Evolutionary conservation across 495 filamentous ascomycete species (phyloP).

Genomic region (Penicillium steckii): DNA sequence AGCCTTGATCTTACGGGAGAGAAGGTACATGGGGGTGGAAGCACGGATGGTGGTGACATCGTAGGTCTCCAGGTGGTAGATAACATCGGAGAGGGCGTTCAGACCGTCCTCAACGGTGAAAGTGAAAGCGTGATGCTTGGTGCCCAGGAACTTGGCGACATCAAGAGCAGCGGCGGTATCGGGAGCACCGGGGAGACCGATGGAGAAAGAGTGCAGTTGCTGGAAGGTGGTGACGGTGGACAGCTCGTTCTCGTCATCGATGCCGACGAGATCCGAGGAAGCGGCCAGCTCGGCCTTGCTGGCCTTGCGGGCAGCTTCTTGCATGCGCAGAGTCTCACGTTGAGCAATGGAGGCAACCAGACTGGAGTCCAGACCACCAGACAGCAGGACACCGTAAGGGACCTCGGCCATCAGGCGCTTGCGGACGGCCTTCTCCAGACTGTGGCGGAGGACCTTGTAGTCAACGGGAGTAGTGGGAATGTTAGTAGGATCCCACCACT

Average conservation of each 20-base stretch:
- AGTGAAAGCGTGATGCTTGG: conserved; percentile 95
- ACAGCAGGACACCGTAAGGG: conserved; percentile 93
- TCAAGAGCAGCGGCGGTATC: conserved; percentile 86
- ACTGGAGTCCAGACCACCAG: conserved; percentile 93
- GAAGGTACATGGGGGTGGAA: conserved; percentile 97
- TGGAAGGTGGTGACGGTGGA: conserved; percentile 90
- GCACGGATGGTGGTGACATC: conserved; percentile 98
- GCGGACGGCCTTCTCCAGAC: conserved; percentile 86
- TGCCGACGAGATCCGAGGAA: conserved; percentile 78
- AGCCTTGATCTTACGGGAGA: conserved; percentile 97
- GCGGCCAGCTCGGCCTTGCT: conserved; percentile 42
- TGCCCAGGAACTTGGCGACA: conserved; percentile 93
- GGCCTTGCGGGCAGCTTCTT: conserved; percentile 48
- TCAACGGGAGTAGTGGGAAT: conserved; percentile 79
- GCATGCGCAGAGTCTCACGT: conserved; percentile 78
- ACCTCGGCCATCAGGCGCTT: conserved; percentile 99
- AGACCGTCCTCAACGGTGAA: conserved; percentile 97
- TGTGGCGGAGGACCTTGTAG: conserved; percentile 73
- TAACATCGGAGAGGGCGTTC: conserved; percentile 93
- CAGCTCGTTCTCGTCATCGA: conserved; percentile 85
- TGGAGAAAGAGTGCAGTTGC: conserved; percentile 97
- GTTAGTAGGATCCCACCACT: conserved; percentile 84
- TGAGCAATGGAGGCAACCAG: conserved; percentile 94
- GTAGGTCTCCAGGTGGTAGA: conserved; percentile 95
- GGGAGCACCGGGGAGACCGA: conserved; percentile 86